A percentile compares a stretch with the other conserved stretches of the same genome.
Evolutionary conservation across 1,284 basidiomycete species (phyloP).

Genomic region (Leccinum pachyderme): DNA sequence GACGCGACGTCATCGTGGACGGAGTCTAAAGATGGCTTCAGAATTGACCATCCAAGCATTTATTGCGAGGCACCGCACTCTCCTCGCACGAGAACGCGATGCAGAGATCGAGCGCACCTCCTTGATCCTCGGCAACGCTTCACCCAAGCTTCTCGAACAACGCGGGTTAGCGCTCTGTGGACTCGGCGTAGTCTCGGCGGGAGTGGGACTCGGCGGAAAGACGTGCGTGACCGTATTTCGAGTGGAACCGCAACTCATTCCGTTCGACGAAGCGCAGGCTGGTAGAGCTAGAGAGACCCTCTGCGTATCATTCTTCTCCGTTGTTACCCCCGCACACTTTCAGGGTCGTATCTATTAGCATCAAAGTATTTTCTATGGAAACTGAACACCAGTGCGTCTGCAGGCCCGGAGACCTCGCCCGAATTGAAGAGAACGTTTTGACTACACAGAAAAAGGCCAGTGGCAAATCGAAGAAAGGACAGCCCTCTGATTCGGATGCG

Average conservation of each 20-base stretch:
- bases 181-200: conserved; percentile 67
- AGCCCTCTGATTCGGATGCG: conserved; percentile 27
- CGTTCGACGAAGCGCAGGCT: conserved; percentile 52
- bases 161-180: conserved; percentile 81
- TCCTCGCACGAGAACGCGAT: conserved; percentile 72
- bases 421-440: conserved; percentile 70
- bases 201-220: conserved; percentile 87
- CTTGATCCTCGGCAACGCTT: conserved; percentile 80
- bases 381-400: conserved; percentile 1
- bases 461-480: conserved; percentile 43
- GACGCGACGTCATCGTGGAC: conserved; percentile 16
- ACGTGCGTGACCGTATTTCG: conserved; percentile 51
- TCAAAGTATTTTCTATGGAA: conserved; percentile 2
- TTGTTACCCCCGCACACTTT: conserved; percentile 85
- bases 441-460: conserved; percentile 45
- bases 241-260: not conserved
- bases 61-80: conserved; percentile 64
- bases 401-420: conserved; percentile 79
- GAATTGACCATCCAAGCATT: conserved; percentile 57
- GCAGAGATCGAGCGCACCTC: conserved; percentile 83
- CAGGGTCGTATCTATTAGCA: conserved; percentile 43
- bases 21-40: conserved; percentile 8
- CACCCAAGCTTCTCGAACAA: conserved; percentile 82
- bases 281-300: conserved; percentile 82
- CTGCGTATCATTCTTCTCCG: conserved; percentile 72